Evolutionary conservation across 352 stramenopile genomes (phyloP), one percentile per base, ranked within the genome.

Genomic region (Discostella stelligera): DNA sequence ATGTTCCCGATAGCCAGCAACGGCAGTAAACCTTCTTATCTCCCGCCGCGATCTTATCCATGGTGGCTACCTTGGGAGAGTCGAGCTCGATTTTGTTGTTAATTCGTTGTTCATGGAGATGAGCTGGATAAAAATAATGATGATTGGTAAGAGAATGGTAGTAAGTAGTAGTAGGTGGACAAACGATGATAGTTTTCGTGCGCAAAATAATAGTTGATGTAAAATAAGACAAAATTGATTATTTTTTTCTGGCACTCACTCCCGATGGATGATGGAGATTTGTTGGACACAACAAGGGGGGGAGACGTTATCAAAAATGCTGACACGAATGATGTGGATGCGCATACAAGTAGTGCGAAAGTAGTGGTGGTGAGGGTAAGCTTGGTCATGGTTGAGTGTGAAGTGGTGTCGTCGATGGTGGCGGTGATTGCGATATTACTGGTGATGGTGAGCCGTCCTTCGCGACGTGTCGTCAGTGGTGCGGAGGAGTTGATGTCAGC

Each of bases 21-120:
- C 88, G 79, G 37, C 88, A 93, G 67, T 91, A 93, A 0, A 92
- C 88, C 46, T 89, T 91, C 75, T 91, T 91, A 21, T 72, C 74
- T 27, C 83, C 84, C 0, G 55, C 70, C 23, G 56, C 65, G 11
- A 93, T 44, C 30, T 77, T 77, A 9, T 86, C 79, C 66, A 80
- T 83, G 18, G 66, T 89, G 27, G 60, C 83, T 18, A 90, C 84
- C 72, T 91, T 91, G 14, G 66, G 52, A 11, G 71, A 78, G 25
- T 88, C 85, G 25, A 91, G 68, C 62, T 93, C 85, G 76, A 93
- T 83, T 68, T 87, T 82, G 3, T 76, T 52, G 71, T 83, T 88
- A 74, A 82, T 87, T 70, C 73, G 87, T 14, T 44, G 37, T 16
- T 76, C 64, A 71, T 66, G 32, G 18, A 80, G 71, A 55, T 67